Evolutionary conservation across 345 rosid genomes (phyloP).

Genomic region (Camelina laxa): DNA sequence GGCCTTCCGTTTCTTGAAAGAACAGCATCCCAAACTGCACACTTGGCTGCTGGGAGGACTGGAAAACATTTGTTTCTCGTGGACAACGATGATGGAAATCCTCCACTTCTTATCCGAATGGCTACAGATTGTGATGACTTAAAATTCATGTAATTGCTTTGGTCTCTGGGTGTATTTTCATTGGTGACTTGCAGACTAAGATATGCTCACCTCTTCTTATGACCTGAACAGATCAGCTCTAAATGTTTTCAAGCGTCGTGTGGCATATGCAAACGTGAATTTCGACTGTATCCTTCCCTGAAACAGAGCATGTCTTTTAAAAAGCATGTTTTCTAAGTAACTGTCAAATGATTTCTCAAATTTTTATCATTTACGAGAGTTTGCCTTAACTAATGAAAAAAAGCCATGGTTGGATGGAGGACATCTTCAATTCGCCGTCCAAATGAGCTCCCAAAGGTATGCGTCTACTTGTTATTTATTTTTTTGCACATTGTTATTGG

Average conservation of each 20-base stretch:
- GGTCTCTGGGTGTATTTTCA: constrained; percentile 25
- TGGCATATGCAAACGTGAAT: constrained; percentile 89
- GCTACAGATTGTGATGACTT: constrained; percentile 68
- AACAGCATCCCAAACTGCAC: constrained; percentile 86
- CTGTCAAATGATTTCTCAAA: constrained; percentile 1
- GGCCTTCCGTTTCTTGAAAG: constrained; percentile 93
- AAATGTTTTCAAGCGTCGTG: constrained; percentile 82
- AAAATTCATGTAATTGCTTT: constrained; percentile 68
- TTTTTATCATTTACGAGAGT: constrained; percentile 7
- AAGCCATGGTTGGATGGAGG: constrained; percentile 95
- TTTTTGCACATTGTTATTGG: neutral
- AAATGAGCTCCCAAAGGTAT: constrained; percentile 84
- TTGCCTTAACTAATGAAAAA: constrained; percentile 50
- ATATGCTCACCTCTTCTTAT: constrained; percentile 35
- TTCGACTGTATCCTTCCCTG: constrained; percentile 78
- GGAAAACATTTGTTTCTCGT: constrained; percentile 93
- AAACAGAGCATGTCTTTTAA: neutral
- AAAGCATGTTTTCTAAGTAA: neutral
- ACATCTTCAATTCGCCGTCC: constrained; percentile 91
- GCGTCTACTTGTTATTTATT: neutral
- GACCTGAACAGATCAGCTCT: constrained; percentile 74
- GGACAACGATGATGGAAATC: constrained; percentile 71
- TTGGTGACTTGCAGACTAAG: constrained; percentile 25
- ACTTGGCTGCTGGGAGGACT: constrained; percentile 82
- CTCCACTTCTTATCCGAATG: constrained; percentile 94